phyloP scores from a whole-genome alignment of 73 alveolate species.

The Symbiodinium natans region DNA sequence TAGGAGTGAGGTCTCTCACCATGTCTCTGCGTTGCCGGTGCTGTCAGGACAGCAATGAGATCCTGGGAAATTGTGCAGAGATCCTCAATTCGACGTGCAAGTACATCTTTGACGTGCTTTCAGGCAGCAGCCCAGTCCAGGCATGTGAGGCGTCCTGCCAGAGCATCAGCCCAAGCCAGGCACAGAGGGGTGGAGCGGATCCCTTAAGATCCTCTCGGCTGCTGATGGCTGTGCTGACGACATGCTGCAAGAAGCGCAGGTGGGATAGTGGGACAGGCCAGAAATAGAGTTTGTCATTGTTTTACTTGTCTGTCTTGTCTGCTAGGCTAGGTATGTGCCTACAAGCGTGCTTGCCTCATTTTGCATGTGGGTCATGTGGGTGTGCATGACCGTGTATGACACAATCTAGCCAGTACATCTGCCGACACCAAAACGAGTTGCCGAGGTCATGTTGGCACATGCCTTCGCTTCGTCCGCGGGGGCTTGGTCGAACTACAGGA shows the following conservation, averaged over 20 bases:
- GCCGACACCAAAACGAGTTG: neutral
- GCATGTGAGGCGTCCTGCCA: neutral
- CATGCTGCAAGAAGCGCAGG: constrained; percentile 86
- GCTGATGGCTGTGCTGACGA: constrained; percentile 94
- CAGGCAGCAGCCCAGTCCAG: neutral
- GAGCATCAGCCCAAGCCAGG: neutral
- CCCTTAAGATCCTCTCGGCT: constrained; percentile 76
- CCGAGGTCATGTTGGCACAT: constrained; percentile 90
- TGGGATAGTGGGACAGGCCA: neutral
- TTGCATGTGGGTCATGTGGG: neutral
- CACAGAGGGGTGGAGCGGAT: constrained; percentile 6
- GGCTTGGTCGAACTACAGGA: constrained; percentile 73
- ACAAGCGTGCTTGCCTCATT: constrained; percentile 39
- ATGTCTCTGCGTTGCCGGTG: no score
- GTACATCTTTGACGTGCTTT: constrained; percentile 76
- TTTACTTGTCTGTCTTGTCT: neutral
- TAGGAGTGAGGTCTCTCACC: neutral
- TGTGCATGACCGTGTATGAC: neutral
- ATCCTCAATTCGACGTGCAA: constrained; percentile 52
- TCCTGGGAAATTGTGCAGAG: constrained; percentile 73
- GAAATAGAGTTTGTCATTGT: neutral
- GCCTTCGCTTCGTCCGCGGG: constrained; percentile 63
- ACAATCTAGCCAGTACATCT: neutral
- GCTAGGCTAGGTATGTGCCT: constrained; percentile 87
- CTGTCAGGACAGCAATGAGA: constrained; percentile 60